Evolutionary conservation across 257 asterid species (phyloP), one percentile per base, ranked within the genome.

Genomic region (Solanum infundibuliforme): DNA sequence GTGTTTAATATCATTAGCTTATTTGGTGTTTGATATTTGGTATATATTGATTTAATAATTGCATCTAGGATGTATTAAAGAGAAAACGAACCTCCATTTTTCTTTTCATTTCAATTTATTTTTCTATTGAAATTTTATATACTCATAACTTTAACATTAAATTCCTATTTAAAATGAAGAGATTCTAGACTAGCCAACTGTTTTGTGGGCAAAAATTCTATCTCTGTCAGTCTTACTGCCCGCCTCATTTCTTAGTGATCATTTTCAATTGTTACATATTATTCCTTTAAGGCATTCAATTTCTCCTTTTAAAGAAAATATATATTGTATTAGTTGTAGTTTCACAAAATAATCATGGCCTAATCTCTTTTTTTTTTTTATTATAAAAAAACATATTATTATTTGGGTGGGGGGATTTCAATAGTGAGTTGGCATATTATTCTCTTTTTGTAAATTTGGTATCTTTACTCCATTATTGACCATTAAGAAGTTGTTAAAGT

Each of bases 261-360:
- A 72, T 91, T 93, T 89, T 94, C 94, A 92, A 9, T 89, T 88
- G 92, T 86, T 92, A 83, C 62, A 35, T 72, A 89, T 86, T 90
- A 89, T 69, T 46, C 84, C 86, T 91, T 92, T 92, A 81, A 92
- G 87, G 89, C 89, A 7, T 62, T 75, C 41, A 39, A 25, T 77
- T 79, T 39, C 7, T 77, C 38, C 3, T 77, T 41, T 8, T 79
- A 0, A 1, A n/a, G 16, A 86, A 39, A 73, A 18, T 69, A 55
- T 9, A 3, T 13, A 27, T 27, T 79, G 85, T 12, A 46, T 79
- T 43, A 46, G 66, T 79, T 79, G 66, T 79, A 43, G 27, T 79
- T 79, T 39, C 66, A 79, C 14, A 46, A 46, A 27, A 74, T 27
- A 32, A 58, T 74, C 72, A 68, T 20, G 68, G 36, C 85, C 10